Evolutionary conservation across 192 early-diverging fungal genomes (phyloP), one percentile per base, ranked within the genome.

Genomic region (Polychytrium aggregatum): DNA sequence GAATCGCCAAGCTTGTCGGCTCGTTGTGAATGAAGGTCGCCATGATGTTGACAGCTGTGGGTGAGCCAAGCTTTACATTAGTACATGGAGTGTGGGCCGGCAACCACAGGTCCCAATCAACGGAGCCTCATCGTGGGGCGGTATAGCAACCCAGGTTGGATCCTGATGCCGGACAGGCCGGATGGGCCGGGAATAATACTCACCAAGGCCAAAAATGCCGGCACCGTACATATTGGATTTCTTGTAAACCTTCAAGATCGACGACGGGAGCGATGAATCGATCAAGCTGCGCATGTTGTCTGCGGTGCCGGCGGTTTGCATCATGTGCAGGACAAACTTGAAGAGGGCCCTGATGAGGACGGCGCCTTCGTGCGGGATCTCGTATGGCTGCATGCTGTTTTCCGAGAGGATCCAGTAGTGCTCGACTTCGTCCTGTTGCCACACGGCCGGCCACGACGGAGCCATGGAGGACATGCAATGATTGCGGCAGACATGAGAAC

Each of bases 1-100:
- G 72, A 44, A 99, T 94, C 8, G 85, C 61, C 24, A 99, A 64
- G 13, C 81, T 90, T 0, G 93, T 97, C 1, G 96, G 96, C 48
- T 99, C 96, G 53, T 99, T 99, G 56, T 99, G 90, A 31, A 99
- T 90, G 42, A 99, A 86, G 3, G 87, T 90, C 0, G 93, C 81
- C 77, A 88, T 90, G 34, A 92, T 85, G 56, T 92, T 90, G 50
- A 92, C 84, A 0, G 90, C 88, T 64, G 50, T 21, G 20, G 11
- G n/a, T 37, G 29, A 61, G 26, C 26, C 35, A 40, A 8, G 0
- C n/a, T n/a, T n/a, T n/a, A n/a, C n/a, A n/a, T n/a, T n/a, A n/a
- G n/a, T n/a, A n/a, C n/a, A n/a, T n/a, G n/a, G n/a, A n/a, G n/a
- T n/a, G n/a, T n/a, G n/a, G n/a, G n/a, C n/a, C n/a, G n/a, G n/a